phyloP scores from a whole-genome alignment of 2,329 filamentous ascomycete genomes.

The Colletotrichum camelliae region DNA sequence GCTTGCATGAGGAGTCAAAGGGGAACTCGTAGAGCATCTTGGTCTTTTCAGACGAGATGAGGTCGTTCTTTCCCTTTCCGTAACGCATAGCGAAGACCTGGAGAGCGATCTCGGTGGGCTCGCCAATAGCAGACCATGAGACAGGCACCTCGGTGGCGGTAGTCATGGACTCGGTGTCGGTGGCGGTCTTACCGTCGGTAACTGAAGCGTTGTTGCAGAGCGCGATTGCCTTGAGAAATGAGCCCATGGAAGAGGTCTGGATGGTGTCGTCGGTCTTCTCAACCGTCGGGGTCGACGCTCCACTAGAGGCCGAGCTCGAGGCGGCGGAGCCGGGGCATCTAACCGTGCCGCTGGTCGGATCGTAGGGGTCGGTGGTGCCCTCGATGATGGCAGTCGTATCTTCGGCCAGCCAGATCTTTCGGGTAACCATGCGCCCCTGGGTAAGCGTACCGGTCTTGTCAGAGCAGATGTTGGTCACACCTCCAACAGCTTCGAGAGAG shows the following conservation, averaged over 20 bases:
- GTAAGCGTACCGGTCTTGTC: slow-evolving; percentile 75
- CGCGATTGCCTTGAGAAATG: slow-evolving; percentile 60
- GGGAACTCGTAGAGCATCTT: slow-evolving; percentile 68
- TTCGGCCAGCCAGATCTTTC: slow-evolving; percentile 65
- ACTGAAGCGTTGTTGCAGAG: slow-evolving; percentile 67
- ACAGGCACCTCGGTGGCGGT: slow-evolving; percentile 43
- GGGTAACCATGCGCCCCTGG: slow-evolving; percentile 70
- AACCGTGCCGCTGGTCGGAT: slow-evolving; percentile 63
- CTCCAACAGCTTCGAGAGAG: slow-evolving; percentile 70
- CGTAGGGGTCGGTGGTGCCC: slow-evolving; percentile 62
- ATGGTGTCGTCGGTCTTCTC: slow-evolving; percentile 32
- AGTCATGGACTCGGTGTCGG: slow-evolving; percentile 52
- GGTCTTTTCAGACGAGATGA: slow-evolving; percentile 37
- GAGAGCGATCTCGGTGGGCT: slow-evolving; percentile 76
- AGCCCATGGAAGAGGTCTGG: slow-evolving; percentile 39
- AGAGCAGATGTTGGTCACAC: slow-evolving; percentile 73
- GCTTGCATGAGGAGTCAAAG: slow-evolving; percentile 76
- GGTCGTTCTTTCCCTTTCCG: slow-evolving; percentile 50
- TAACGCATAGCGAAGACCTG: slow-evolving; percentile 77
- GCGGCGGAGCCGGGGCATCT: slow-evolving; percentile 44
- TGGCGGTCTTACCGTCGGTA: slow-evolving; percentile 45
- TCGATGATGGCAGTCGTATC: slow-evolving; percentile 58
- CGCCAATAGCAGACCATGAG: slow-evolving; percentile 64
- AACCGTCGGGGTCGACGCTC: slow-evolving; percentile 23
- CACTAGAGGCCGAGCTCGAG: slow-evolving; percentile 35